phyloP scores from a whole-genome alignment of 2,329 filamentous ascomycete species.

The Elsinoe australis region DNA sequence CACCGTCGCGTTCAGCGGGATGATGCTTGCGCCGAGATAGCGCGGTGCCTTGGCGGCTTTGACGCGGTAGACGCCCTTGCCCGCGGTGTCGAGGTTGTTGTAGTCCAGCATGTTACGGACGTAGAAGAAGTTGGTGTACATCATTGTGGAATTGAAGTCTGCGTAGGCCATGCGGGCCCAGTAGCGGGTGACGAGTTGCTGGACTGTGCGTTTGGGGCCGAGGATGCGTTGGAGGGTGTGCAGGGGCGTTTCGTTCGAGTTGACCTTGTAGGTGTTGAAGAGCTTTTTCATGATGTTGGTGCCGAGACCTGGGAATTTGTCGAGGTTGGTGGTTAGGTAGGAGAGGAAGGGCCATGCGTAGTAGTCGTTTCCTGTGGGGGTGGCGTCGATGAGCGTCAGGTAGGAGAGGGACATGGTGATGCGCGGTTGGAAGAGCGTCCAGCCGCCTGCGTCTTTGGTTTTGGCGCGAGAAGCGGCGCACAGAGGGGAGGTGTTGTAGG shows the following conservation, averaged over 20 bases:
- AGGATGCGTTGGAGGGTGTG: slow-evolving; percentile 39
- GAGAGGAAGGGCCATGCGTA: slow-evolving; percentile 46
- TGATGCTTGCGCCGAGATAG: slow-evolving; percentile 47
- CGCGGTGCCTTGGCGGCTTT: slow-evolving; percentile 37
- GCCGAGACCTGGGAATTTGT: slow-evolving; percentile 32
- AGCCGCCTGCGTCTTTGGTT: slow-evolving; percentile 28
- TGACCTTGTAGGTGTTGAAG: slow-evolving; percentile 37
- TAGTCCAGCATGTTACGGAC: slow-evolving; percentile 36
- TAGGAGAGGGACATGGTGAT: slow-evolving; percentile 43
- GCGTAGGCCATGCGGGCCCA: slow-evolving; percentile 49
- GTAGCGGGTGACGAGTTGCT: slow-evolving; percentile 42
- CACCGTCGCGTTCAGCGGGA: slow-evolving; percentile 30
- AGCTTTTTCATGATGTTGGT: slow-evolving; percentile 22
- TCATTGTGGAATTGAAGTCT: slow-evolving; percentile 42
- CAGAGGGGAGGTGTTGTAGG: slow-evolving; percentile 37
- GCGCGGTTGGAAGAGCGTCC: slow-evolving; percentile 35
- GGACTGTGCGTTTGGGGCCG: slow-evolving; percentile 25
- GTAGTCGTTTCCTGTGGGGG: slow-evolving; percentile 40
- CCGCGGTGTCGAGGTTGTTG: slow-evolving; percentile 35
- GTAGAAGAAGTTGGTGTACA: slow-evolving; percentile 33
- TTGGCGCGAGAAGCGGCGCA: slow-evolving; percentile 36
- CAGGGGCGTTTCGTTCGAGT: slow-evolving; percentile 46
- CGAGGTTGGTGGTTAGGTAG: slow-evolving; percentile 45
- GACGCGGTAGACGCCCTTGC: slow-evolving; percentile 37
- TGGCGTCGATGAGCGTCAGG: slow-evolving; percentile 42